phyloP scores from a whole-genome alignment of 2,329 filamentous ascomycete genomes.

The Colletotrichum musae region DNA sequence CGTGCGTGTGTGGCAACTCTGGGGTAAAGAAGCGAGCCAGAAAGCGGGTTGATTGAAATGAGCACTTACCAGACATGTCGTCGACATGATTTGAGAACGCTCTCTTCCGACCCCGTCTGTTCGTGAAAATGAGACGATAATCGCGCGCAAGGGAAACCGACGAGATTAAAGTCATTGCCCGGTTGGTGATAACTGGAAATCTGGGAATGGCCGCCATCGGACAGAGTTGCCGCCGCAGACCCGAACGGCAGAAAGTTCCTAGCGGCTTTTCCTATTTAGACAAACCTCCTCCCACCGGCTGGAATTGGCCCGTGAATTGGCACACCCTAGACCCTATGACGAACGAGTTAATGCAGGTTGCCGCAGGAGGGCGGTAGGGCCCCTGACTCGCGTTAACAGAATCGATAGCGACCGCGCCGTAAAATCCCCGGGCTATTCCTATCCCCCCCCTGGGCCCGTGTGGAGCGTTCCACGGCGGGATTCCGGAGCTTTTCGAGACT shows the following conservation, averaged over 20 bases:
- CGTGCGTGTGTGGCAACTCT: background rate
- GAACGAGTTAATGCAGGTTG: constrained; percentile 32
- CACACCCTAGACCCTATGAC: constrained; percentile 18
- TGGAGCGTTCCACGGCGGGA: constrained; percentile 24
- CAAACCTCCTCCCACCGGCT: constrained; percentile 5
- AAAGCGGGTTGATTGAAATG: background rate
- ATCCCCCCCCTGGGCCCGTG: background rate
- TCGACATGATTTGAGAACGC: constrained; percentile 32
- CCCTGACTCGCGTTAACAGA: constrained; percentile 28
- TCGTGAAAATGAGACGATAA: constrained; percentile 20
- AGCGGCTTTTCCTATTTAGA: background rate
- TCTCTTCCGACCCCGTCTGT: background rate
- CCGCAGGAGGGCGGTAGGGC: background rate
- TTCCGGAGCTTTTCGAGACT: constrained; percentile 25
- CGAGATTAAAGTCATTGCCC: constrained; percentile 24
- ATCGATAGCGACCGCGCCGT: constrained; percentile 4
- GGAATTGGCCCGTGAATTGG: constrained; percentile 3
- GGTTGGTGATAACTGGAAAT: constrained; percentile 26
- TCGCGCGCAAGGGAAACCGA: background rate
- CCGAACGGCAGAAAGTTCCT: constrained; percentile 21
- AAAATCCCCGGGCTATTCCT: background rate
- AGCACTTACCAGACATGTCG: constrained; percentile 32
- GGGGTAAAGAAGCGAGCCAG: constrained; percentile 16
- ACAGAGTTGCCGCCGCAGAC: background rate
- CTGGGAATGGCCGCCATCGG: constrained; percentile 29